phyloP scores from a whole-genome alignment of 768 basidiomycete species.

The Trametes cingulata region DNA sequence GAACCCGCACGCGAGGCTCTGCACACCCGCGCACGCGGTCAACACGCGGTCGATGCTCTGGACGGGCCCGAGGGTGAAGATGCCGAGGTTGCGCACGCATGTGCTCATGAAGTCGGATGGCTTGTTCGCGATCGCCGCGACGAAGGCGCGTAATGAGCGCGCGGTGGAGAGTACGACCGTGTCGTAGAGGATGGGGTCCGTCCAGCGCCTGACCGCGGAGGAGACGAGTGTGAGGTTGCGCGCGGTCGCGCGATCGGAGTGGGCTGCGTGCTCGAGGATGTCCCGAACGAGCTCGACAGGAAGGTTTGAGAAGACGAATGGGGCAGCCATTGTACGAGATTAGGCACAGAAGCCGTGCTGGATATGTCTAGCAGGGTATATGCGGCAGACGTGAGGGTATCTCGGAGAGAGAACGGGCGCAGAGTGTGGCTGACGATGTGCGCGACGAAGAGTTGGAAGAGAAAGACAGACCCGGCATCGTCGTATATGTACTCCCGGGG shows the following conservation, averaged over 20 bases:
- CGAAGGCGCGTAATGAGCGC: conserved; percentile 33
- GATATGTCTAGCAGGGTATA: conserved; percentile 7
- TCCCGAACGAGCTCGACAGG: conserved; percentile 39
- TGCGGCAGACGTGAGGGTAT: conserved; percentile 9
- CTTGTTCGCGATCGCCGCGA: conserved; percentile 30
- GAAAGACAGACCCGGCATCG: not conserved
- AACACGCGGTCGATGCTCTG: conserved; percentile 35
- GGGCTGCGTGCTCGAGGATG: conserved; percentile 40
- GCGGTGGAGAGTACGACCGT: conserved; percentile 39
- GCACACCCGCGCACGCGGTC: conserved; percentile 33
- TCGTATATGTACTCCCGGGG: conserved; percentile 1
- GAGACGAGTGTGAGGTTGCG: conserved; percentile 39
- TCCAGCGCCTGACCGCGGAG: conserved; percentile 34
- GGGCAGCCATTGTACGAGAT: conserved; percentile 6
- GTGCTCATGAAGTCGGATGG: conserved; percentile 26
- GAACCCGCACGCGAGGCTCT: conserved; percentile 40
- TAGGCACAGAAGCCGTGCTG: not conserved
- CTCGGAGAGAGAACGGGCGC: not conserved
- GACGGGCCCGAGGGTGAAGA: conserved; percentile 38
- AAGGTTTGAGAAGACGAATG: conserved; percentile 28
- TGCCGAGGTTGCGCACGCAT: conserved; percentile 37
- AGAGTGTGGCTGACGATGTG: conserved; percentile 3
- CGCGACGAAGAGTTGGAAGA: not conserved
- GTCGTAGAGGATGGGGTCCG: conserved; percentile 38
- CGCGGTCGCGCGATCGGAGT: conserved; percentile 29